Base-by-base conservation (phyloP, 2,329 filamentous ascomycete genomes). In the Trichophaea hybrida region DNA sequence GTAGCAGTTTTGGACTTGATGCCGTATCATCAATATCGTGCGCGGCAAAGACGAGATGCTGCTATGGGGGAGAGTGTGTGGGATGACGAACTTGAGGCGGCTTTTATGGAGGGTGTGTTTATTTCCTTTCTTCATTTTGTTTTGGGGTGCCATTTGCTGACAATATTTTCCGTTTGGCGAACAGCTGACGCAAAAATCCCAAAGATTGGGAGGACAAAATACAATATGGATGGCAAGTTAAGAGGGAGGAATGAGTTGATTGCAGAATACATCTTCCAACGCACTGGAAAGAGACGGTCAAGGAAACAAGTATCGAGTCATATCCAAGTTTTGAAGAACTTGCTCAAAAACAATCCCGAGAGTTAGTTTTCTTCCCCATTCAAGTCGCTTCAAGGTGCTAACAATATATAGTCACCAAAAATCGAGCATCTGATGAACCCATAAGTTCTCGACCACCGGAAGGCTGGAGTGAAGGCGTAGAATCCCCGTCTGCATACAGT, bases 221-320 rank as follows among this genome's bases (percentile, higher is more conserved):
- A 81, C 69, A 81, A 78, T 60, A 82, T 82, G 72, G 77, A 78
- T 63, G 77, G 79, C 38, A 79, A 81, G 69, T 78, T 80, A 43
- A 80, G 82, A 66, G 82, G 83, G 4, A 79, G 83, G 53, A 86
- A 86, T 72, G 83, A 84, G 77, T 75, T 86, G 59, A 84, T 86
- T 67, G 79, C 77, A 68, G 80, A 83, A 70, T 85, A 85, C 71
- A 76, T 85, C 49, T 84, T 77, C 59, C 67, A 67, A 59, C 65
- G 65, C 35, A 69, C 67, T n/a, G 67, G 70, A 13, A 73, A 75
- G 67, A 69, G 69, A 63, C 69, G 75, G 64, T 68, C 75, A 52
- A 65, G 80, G 59, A 85, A 85, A 70, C 81, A 84, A 67, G 80
- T 85, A 4, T 85, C 82, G 1, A 85, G 81, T 68, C 82, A 85